Conservation (phyloP, 768 basidiomycete species). For the Suillus weaverae region DNA sequence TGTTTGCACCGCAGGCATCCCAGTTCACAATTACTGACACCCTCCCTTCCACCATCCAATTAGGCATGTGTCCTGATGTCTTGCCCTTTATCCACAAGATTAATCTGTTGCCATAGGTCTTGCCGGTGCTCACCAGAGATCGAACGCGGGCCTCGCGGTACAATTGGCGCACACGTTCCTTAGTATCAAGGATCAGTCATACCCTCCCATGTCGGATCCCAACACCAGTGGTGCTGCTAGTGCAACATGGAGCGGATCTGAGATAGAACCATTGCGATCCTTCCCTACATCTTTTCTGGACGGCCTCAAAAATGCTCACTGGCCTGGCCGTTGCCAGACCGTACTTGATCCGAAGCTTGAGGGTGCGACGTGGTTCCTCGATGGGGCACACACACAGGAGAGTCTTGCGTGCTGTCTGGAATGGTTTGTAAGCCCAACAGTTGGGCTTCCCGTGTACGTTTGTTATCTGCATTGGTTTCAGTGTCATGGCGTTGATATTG, state of each 20-base stretch:
- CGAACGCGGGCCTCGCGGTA: conserved; percentile 87
- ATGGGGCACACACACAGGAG: conserved; percentile 94
- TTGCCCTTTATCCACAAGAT: neutral
- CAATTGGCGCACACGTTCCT: conserved; percentile 71
- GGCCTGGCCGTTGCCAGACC: conserved; percentile 95
- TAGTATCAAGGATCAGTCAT: conserved; percentile 24
- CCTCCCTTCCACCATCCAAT: conserved; percentile 49
- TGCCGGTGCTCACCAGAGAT: conserved; percentile 79
- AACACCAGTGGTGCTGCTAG: neutral
- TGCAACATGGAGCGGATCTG: neutral
- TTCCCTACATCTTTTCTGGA: conserved; percentile 55
- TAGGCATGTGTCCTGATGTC: conserved; percentile 48
- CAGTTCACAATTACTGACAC: conserved; percentile 64
- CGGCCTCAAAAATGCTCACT: conserved; percentile 69
- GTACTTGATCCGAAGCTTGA: conserved; percentile 58
- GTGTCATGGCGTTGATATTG: conserved; percentile 8
- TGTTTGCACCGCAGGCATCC: conserved; percentile 48
- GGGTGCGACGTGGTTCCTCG: conserved; percentile 80
- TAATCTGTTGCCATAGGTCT: conserved; percentile 53
- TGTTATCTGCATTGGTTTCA: conserved; percentile 4
- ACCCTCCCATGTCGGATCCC: neutral
- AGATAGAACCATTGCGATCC: conserved; percentile 12
- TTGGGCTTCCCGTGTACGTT: conserved; percentile 42
- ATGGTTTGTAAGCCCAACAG: conserved; percentile 76
- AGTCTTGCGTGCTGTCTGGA: conserved; percentile 83